Evolutionary conservation across 208 protist species (phyloP), one percentile per base, ranked within the genome.

Genomic region (Borovskyia barvae): DNA sequence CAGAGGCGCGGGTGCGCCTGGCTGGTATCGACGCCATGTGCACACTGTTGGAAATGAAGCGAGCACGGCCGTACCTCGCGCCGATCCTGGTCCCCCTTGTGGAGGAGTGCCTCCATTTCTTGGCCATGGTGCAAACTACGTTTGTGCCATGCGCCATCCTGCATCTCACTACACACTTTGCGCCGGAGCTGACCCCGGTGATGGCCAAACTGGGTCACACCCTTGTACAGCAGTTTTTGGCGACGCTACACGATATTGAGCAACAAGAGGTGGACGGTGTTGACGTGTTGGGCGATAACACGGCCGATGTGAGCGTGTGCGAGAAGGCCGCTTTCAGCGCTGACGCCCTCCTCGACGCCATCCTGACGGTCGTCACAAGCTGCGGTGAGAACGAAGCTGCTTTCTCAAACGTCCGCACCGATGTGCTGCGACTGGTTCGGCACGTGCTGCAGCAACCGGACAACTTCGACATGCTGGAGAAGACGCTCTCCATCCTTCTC

Each of bases 131-230:
- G n/a, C 77, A 92, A 46, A 95, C 89, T 15, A 87, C 82, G 7
- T 93, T 92, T 54, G 78, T 95, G 19, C 89, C 89, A 6, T 72
- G 74, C 9, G 83, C 77, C 3, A 77, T 95, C 20, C 70, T 92
- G n/a, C 84, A 92, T 69, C 66, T 95, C n/a, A 71, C 81, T 15
- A 83, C 82, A 9, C 78, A 95, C 73, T 95, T 93, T 66, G 73
- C 89, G 15, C 82, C 83, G 8, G 85, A 95, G 66, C 72, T 95
- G 46, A 79, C 79, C 0, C 63, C 72, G 5, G 79, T 93, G 12
- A 78, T 95, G 64, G 80, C 69, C 6, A 87, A 77, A 49, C 72
- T 95, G 40, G 82, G 76, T 17, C 66, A 72, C 59, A 82, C 75
- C 5, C 68, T 95, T 37, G 80, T 85, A 32, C 80, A 90, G 66